Base-by-base conservation (phyloP, 2,329 filamentous ascomycete genomes). In the Aspergillus alliaceus region DNA sequence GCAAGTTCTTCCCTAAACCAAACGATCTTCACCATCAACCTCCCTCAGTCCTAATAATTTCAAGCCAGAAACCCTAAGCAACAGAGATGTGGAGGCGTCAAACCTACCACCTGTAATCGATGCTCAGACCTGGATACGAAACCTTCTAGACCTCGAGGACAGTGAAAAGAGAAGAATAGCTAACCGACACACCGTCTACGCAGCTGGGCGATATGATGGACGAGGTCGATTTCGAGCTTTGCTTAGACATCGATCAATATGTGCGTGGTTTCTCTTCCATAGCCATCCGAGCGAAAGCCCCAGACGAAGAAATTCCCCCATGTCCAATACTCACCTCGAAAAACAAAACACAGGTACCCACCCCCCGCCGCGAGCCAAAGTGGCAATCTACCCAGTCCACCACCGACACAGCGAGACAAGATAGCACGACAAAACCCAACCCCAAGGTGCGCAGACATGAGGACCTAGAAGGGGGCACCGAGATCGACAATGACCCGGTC, bases 191-290 rank as follows among this genome's bases (percentile, higher is more conserved):
- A 40, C 6, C 1, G 4, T 48, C 9, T 24, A 25, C 18, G 4
- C 32, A 54, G 35, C 32, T 27, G 18, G 6, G 12, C 50, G 52
- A 37, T 6, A 63, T 60, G 52, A 64, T 64, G 60, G 64, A 63
- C 18, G 55, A 55, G n/a, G 54, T 59, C 15, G 64, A 66, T n/a
- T 55, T 66, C 14, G 59, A 64, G 49, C 58, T 66, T 15, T 66
- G 62, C 46, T 53, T 63, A 1, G 24, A 58, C 24, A 54, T 66
- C 29, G 57, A 64, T 14, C 29, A 57, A 24, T 39, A 49, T 7
- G 60, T 66, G 52, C 60, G 60, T 53, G 6, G 6, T 44, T n/a
- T 52, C 6, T 25, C 27, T 42, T 3, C 18, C 18, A 24, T 25
- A 18, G 2, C 15, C n/a, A n/a, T n/a, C n/a, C n/a, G n/a, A n/a